phyloP scores from a whole-genome alignment of 2,329 filamentous ascomycete genomes.

The Lachnellula occidentalis region DNA sequence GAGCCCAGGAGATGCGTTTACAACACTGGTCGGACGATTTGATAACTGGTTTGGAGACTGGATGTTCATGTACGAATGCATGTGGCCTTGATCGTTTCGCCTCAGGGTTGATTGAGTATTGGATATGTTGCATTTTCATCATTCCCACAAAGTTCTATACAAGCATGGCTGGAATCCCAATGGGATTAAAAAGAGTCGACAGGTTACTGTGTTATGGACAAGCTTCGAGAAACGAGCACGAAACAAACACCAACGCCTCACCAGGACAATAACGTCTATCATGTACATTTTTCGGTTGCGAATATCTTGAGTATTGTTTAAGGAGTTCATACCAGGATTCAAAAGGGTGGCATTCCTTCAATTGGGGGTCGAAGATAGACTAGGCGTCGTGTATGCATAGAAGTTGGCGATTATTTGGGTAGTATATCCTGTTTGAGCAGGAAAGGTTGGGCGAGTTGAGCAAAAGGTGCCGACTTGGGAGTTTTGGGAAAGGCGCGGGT shows the following conservation, averaged over 20 bases:
- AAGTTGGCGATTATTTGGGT: background rate
- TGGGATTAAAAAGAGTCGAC: background rate
- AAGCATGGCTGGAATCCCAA: background rate
- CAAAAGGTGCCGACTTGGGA: background rate
- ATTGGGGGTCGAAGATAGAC: background rate
- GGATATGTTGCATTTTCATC: background rate
- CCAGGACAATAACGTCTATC: background rate
- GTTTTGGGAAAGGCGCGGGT: background rate
- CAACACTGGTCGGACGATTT: constrained; percentile 40
- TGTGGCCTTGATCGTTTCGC: constrained; percentile 25
- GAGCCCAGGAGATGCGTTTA: constrained; percentile 38
- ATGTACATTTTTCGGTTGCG: background rate
- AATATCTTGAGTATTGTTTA: too few species aligned
- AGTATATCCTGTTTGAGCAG: background rate
- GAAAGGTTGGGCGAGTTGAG: background rate
- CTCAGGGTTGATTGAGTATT: background rate
- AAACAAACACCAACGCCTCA: background rate
- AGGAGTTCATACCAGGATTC: background rate
- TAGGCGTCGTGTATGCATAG: background rate
- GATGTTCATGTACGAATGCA: constrained; percentile 39
- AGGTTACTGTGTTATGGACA: background rate
- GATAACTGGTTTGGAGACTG: constrained; percentile 43
- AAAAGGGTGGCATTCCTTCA: background rate
- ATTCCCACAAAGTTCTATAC: background rate
- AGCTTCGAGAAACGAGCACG: background rate